Conservation (phyloP, 331 rosid species). For the Telfairia occidentalis region DNA sequence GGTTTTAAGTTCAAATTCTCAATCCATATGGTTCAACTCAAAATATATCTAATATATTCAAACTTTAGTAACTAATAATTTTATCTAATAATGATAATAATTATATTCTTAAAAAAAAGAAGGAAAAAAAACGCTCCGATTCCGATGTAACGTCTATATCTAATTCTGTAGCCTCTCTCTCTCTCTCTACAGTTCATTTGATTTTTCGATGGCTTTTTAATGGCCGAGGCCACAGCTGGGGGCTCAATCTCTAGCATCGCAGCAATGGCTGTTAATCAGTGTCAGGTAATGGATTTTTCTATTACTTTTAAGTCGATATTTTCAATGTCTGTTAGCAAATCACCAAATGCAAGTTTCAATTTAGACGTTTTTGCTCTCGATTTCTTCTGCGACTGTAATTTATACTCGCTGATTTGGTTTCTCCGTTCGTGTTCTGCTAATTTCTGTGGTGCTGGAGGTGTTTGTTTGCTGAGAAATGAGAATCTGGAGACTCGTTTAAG, state of each 20-base stretch:
- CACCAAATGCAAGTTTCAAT: background rate
- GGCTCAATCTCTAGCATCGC: background rate
- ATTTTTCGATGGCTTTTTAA: conserved; percentile 7
- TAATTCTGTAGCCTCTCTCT: background rate
- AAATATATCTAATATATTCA: too few species aligned
- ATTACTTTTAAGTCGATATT: background rate
- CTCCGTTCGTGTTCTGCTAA: background rate
- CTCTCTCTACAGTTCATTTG: background rate
- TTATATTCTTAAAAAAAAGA: background rate
- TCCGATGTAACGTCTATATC: conserved; percentile 9
- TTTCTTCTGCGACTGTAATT: background rate
- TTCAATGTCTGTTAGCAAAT: background rate
- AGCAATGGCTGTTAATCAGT: conserved; percentile 3
- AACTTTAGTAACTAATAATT: too few species aligned
- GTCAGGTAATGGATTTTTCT: background rate
- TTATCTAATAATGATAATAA: background rate
- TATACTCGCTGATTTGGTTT: background rate
- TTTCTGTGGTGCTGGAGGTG: background rate
- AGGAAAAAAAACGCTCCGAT: background rate
- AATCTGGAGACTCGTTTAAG: background rate
- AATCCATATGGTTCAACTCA: too few species aligned
- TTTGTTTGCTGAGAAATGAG: background rate
- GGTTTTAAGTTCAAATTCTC: too few species aligned
- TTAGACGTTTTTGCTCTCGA: background rate
- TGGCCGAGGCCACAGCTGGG: background rate